These are phyloP conservation scores for Solanum lycopersicoides DNA, from an alignment of 257 asterid species.

Conservation along the genomic window DNA sequence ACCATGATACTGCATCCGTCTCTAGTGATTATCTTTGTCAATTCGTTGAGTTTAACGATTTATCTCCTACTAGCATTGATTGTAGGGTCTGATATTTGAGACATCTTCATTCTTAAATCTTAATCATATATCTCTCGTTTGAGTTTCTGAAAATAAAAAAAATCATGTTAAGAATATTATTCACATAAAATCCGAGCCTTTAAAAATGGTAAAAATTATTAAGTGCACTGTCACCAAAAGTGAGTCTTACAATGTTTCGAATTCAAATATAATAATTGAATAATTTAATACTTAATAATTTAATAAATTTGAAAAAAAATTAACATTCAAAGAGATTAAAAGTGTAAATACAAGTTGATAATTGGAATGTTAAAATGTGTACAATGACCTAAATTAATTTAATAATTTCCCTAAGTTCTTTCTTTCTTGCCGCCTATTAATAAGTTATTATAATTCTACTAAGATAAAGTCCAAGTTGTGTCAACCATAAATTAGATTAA, in stretches of 20 bases:
- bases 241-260: not conserved
- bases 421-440: not conserved
- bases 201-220: too few species aligned
- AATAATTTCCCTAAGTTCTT: not conserved
- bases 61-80: not conserved
- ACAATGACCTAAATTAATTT: not conserved
- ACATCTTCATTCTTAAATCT: rapidly evolving
- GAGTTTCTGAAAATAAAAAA: not conserved
- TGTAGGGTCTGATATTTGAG: too few species aligned
- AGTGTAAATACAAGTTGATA: not conserved
- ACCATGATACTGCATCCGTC: rapidly evolving
- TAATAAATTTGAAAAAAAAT: not conserved
- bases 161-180: not conserved
- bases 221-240: too few species aligned
- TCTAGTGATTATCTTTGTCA: not conserved
- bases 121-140: rapidly evolving
- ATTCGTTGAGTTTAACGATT: not conserved
- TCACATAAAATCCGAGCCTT: too few species aligned
- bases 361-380: not conserved
- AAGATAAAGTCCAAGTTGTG: not conserved
- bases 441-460: not conserved
- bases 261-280: not conserved
- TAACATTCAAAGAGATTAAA: not conserved
- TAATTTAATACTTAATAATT: not conserved
- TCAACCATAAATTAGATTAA: not conserved